Conservation (phyloP, 345 rosid genomes). For the Gossypium turneri region DNA sequence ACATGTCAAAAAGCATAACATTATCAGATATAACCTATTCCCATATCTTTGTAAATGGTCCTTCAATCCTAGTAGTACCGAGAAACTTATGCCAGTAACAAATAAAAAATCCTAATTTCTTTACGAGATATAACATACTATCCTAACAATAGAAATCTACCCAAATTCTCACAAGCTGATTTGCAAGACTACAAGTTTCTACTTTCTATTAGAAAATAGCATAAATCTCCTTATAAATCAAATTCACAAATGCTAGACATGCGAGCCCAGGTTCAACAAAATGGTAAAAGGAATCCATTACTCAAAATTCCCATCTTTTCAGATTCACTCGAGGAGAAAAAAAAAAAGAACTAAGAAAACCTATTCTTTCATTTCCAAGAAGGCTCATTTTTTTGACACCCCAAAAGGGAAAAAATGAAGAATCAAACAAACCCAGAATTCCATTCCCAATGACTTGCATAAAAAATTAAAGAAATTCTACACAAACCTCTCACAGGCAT, state of each 20-base stretch:
- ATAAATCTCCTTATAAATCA: not conserved
- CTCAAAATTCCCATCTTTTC: not conserved
- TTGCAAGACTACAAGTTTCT: not conserved
- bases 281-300: not conserved
- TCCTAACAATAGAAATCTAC: not conserved
- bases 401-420: not conserved
- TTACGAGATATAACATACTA: not conserved
- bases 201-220: not conserved
- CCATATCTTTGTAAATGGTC: not conserved
- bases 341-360: not conserved
- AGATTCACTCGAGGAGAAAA: not conserved
- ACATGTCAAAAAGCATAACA: slow-evolving; percentile 1
- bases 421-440: not conserved
- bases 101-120: slow-evolving; percentile 1
- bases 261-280: not conserved
- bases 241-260: not conserved
- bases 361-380: not conserved
- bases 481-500: slow-evolving; percentile 87
- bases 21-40: not conserved
- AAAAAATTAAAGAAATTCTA: not conserved
- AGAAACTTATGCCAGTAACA: not conserved
- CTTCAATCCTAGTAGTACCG: not conserved
- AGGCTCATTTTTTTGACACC: not conserved
- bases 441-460: not conserved
- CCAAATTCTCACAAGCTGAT: not conserved